Conservation (phyloP, 1,284 basidiomycete species). For the Bondarzewia mesenterica region DNA sequence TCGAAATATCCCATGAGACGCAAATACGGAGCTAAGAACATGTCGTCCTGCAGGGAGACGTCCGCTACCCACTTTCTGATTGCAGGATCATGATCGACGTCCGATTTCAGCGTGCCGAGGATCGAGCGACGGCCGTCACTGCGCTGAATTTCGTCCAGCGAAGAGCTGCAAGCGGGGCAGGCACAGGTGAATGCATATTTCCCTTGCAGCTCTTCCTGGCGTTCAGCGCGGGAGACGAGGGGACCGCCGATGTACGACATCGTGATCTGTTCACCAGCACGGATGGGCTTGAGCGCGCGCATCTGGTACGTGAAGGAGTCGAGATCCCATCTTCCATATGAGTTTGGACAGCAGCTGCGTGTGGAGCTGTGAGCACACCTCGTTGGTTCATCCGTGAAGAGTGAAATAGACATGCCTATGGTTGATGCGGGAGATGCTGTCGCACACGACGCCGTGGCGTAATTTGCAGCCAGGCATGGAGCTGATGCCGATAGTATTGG, state of each 20-base stretch:
- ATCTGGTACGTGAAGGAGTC: constrained; percentile 12
- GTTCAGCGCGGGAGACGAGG: constrained; percentile 1
- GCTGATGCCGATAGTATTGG: constrained; percentile 13
- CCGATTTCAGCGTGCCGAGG: constrained; percentile 7
- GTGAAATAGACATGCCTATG: constrained; percentile 13
- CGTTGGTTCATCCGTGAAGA: background rate
- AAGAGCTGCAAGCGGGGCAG: constrained; percentile 12
- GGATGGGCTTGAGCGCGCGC: constrained; percentile 12
- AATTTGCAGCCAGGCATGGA: constrained; percentile 4
- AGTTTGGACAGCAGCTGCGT: constrained; percentile 17
- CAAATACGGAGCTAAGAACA: background rate
- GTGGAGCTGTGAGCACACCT: background rate
- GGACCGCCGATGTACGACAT: constrained; percentile 12
- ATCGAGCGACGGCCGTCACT: constrained; percentile 12
- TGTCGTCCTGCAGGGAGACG: constrained; percentile 5
- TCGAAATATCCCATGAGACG: background rate
- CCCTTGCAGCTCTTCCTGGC: constrained; percentile 7
- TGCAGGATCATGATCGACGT: constrained; percentile 6
- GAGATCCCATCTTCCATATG: constrained; percentile 9
- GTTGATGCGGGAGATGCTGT: constrained; percentile 14
- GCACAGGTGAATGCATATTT: constrained; percentile 14
- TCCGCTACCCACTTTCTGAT: constrained; percentile 8
- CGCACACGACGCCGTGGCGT: constrained; percentile 12
- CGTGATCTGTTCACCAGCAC: constrained; percentile 9
- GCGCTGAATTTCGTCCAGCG: constrained; percentile 2